Percentiles rank a stretch among this genome's conserved stretches.
These are phyloP conservation scores for Mytilinidion resinicola DNA, from an alignment of 495 filamentous ascomycete species.

Conservation along the genomic window DNA sequence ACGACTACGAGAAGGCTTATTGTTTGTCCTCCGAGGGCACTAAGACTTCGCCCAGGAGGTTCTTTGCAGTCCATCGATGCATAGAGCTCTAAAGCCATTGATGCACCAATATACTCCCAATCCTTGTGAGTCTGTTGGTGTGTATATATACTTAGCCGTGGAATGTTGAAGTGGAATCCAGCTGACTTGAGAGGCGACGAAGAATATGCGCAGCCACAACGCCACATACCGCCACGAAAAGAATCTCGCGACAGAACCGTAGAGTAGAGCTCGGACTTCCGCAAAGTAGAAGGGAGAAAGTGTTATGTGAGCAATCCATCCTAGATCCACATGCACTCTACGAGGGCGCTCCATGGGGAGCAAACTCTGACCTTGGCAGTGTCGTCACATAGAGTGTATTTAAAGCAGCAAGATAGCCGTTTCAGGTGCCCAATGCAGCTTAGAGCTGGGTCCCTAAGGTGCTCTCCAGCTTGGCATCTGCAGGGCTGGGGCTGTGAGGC, in stretches of 20 bases:
- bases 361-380: neutral
- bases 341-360: neutral
- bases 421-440: neutral
- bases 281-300: neutral
- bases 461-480: neutral
- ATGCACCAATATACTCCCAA: no score
- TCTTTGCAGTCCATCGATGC: no score
- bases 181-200: no score
- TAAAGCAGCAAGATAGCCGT: neutral
- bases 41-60: no score
- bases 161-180: no score
- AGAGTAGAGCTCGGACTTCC: neutral
- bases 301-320: neutral
- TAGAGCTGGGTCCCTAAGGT: neutral
- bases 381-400: neutral
- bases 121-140: no score
- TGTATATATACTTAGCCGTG: no score
- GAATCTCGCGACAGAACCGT: neutral
- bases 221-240: neutral
- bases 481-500: conserved; percentile 2
- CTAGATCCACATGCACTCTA: neutral
- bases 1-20: no score
- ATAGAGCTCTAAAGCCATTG: no score
- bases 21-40: no score
- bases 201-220: neutral